Percentiles rank a stretch among this genome's conserved stretches.
phyloP scores from a whole-genome alignment of 2,329 filamentous ascomycete species.

The Epichloe sylvatica region DNA sequence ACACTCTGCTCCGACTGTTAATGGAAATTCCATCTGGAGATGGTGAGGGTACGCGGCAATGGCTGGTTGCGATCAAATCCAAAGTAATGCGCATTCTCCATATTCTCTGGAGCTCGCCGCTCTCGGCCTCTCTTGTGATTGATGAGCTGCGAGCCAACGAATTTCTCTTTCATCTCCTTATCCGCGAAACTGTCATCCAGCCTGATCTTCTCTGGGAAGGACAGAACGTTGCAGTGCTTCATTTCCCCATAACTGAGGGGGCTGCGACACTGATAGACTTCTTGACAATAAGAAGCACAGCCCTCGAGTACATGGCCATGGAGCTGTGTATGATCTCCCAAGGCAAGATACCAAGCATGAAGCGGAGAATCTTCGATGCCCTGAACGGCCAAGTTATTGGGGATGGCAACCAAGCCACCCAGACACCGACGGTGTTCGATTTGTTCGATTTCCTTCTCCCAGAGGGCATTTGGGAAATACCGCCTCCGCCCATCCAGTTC shows the following conservation, averaged over 20 bases:
- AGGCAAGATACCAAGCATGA: constrained; percentile 54
- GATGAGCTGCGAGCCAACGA: constrained; percentile 67
- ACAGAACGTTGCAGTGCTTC: constrained; percentile 40
- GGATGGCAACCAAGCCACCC: constrained; percentile 50
- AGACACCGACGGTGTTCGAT: constrained; percentile 71
- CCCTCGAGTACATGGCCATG: constrained; percentile 72
- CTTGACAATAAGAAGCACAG: constrained; percentile 59
- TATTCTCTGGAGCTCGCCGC: constrained; percentile 67
- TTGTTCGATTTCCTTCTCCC: constrained; percentile 73
- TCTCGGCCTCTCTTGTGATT: constrained; percentile 64
- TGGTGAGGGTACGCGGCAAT: constrained; percentile 47
- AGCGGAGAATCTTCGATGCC: constrained; percentile 53
- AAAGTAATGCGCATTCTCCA: constrained; percentile 61
- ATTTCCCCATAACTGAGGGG: constrained; percentile 56
- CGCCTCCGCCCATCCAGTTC: constrained; percentile 40
- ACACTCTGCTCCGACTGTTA: constrained; percentile 61
- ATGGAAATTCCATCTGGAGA: constrained; percentile 53
- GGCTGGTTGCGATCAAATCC: constrained; percentile 56
- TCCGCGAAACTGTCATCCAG: constrained; percentile 56
- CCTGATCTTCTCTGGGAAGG: constrained; percentile 63
- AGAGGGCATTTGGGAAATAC: constrained; percentile 34
- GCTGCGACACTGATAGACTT: constrained; percentile 63
- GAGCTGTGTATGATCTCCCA: constrained; percentile 70
- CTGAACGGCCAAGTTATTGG: constrained; percentile 64
- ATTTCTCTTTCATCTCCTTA: constrained; percentile 64